Base-by-base conservation (phyloP, 208 protist genomes). In the Acanthamoeba culbertsoni region DNA sequence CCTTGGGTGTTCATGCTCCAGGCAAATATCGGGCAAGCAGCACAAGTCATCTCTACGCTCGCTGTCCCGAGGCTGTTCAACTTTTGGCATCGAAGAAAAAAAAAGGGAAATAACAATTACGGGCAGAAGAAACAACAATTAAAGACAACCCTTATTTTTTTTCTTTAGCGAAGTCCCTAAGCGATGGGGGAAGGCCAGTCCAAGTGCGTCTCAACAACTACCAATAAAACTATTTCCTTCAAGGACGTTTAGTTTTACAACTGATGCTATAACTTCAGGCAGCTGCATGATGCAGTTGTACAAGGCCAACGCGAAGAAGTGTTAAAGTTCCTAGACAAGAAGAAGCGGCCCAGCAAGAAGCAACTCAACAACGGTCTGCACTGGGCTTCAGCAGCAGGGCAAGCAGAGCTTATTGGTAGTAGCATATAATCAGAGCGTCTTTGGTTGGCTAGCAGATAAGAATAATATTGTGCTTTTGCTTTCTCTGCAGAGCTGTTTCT, bases 101-200 rank as follows among this genome's bases (percentile, higher is more conserved):
- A n/a, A n/a, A n/a, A n/a, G n/a, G n/a, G n/a, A n/a, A n/a, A n/a
- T n/a, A n/a, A n/a, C n/a, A n/a, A n/a, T n/a, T n/a, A n/a, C n/a
- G n/a, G n/a, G n/a, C n/a, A n/a, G n/a, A n/a, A n/a, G n/a, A n/a
- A n/a, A n/a, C n/a, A n/a, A n/a, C n/a, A n/a, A n/a, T n/a, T n/a
- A n/a, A n/a, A n/a, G n/a, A n/a, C n/a, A n/a, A n/a, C n/a, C n/a
- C n/a, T n/a, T n/a, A n/a, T n/a, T n/a, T n/a, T n/a, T n/a, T n/a
- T n/a, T n/a, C n/a, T n/a, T n/a, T n/a, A n/a, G n/a, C n/a, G n/a
- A n/a, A n/a, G n/a, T n/a, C n/a, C n/a, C n/a, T n/a, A n/a, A n/a
- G n/a, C n/a, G 63, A 79, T 79, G 68, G 68, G 68, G 3, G 68
- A 79, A 48, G 68, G 68, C 18, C 68, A 79, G 40, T 79, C 68